phyloP scores from a whole-genome alignment of 1,284 basidiomycete genomes.

The Fistulina hepatica region DNA sequence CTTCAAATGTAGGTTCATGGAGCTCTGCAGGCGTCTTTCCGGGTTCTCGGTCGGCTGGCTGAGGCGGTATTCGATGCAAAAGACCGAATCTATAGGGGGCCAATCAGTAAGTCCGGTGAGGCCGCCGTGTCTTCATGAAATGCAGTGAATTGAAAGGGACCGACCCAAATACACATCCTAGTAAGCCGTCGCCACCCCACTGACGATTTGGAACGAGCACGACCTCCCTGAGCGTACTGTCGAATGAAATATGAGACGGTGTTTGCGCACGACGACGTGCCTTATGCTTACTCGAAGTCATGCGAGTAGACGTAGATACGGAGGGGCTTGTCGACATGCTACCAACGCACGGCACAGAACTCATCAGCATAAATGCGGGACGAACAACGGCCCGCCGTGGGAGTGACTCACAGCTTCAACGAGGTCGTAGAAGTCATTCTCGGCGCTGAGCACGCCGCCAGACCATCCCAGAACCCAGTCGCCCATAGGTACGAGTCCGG shows the following conservation, averaged over 20 bases:
- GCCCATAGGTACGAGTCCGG: conserved; percentile 38
- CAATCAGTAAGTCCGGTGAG: conserved; percentile 2
- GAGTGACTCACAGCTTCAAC: conserved; percentile 70
- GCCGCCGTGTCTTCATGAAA: neutral
- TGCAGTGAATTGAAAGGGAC: conserved; percentile 20
- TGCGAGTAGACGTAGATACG: conserved; percentile 94
- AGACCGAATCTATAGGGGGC: conserved; percentile 53
- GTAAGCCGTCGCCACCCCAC: conserved; percentile 90
- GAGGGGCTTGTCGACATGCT: conserved; percentile 90
- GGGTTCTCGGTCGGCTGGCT: conserved; percentile 41
- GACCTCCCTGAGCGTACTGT: conserved; percentile 81
- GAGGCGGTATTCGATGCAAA: conserved; percentile 80
- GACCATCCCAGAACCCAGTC: conserved; percentile 92
- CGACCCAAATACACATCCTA: conserved; percentile 90
- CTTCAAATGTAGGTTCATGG: conserved; percentile 37
- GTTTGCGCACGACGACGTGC: conserved; percentile 3
- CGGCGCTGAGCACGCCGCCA: conserved; percentile 83
- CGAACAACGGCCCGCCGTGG: conserved; percentile 3
- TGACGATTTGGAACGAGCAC: conserved; percentile 89
- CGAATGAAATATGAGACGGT: conserved; percentile 6
- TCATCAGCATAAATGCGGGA: conserved; percentile 4
- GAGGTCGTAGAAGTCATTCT: conserved; percentile 94
- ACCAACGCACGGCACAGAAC: conserved; percentile 6
- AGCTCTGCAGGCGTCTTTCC: conserved; percentile 45
- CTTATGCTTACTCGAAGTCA: conserved; percentile 79